These are phyloP conservation scores for Fusarium devonianum DNA, from an alignment of 2,329 filamentous ascomycete genomes.

Conservation along the genomic window DNA sequence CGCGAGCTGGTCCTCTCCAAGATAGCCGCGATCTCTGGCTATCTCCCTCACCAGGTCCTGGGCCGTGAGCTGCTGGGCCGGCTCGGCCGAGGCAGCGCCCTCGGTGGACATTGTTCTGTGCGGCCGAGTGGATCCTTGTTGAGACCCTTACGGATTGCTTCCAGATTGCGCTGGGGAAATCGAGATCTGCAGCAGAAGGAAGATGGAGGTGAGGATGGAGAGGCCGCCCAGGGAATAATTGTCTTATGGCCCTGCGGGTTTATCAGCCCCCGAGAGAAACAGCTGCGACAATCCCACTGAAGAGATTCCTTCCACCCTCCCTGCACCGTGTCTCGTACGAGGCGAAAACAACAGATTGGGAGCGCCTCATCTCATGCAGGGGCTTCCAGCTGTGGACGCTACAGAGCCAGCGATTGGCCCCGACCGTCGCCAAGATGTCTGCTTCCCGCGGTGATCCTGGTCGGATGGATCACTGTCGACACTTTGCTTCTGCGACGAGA, in stretches of 20 bases:
- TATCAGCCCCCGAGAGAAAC: not conserved
- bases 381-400: slow-evolving; percentile 23
- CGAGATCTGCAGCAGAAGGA: not conserved
- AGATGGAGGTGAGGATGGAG: slow-evolving; percentile 3
- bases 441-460: slow-evolving; percentile 14
- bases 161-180: not conserved
- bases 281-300: not conserved
- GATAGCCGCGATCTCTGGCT: slow-evolving; percentile 34
- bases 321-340: slow-evolving; percentile 12
- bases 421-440: slow-evolving; percentile 20
- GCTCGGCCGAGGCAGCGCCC: not conserved
- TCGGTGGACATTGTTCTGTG: slow-evolving; percentile 3
- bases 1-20: slow-evolving; percentile 31
- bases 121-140: slow-evolving; percentile 10
- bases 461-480: not conserved
- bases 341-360: slow-evolving; percentile 8
- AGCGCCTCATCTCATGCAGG: slow-evolving; percentile 21
- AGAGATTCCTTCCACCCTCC: not conserved
- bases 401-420: slow-evolving; percentile 18
- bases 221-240: not conserved
- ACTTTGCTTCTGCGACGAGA: slow-evolving; percentile 7
- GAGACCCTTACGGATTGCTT: not conserved
- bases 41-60: slow-evolving; percentile 31
- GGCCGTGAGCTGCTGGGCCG: slow-evolving; percentile 11
- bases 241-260: not conserved